Conservation (phyloP, 2,329 filamentous ascomycete genomes). For the Cladophialophora chaetospira region DNA sequence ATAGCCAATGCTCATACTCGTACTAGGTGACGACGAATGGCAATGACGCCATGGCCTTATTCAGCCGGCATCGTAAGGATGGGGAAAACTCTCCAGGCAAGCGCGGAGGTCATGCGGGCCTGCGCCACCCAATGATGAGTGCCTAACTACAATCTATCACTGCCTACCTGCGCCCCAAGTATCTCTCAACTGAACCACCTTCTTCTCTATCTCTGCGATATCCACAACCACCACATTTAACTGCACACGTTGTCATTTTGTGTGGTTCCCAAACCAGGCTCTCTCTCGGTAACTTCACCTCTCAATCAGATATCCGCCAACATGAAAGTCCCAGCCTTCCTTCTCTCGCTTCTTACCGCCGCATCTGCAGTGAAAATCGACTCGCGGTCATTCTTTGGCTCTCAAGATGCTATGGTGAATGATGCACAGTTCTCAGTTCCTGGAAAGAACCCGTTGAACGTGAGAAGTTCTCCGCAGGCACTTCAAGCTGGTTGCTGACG, state of each 20-base stretch:
- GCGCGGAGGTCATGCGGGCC: background rate
- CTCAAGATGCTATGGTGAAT: constrained; percentile 53
- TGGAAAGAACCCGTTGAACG: constrained; percentile 78
- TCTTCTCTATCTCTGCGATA: constrained; percentile 13
- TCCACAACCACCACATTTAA: constrained; percentile 4
- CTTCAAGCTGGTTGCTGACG: constrained; percentile 1
- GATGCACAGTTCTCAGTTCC: constrained; percentile 65
- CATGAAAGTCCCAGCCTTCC: constrained; percentile 32
- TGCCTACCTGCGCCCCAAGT: background rate
- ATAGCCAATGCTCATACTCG: too few species aligned
- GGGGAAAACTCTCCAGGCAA: too few species aligned
- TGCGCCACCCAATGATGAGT: constrained; percentile 8
- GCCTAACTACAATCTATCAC: constrained; percentile 1
- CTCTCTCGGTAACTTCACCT: background rate
- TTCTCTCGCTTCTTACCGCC: constrained; percentile 47
- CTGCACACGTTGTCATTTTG: background rate
- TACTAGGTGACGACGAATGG: too few species aligned
- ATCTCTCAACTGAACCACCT: background rate
- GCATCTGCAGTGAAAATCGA: constrained; percentile 49
- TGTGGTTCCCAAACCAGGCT: background rate
- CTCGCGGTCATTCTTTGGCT: constrained; percentile 51
- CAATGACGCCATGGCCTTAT: constrained; percentile 5
- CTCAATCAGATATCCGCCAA: background rate
- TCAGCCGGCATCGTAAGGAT: too few species aligned
- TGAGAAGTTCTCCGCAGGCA: constrained; percentile 5